These are phyloP conservation scores for Volvariella surrecta DNA, from an alignment of 1,284 basidiomycete genomes.

Conservation along the genomic window DNA sequence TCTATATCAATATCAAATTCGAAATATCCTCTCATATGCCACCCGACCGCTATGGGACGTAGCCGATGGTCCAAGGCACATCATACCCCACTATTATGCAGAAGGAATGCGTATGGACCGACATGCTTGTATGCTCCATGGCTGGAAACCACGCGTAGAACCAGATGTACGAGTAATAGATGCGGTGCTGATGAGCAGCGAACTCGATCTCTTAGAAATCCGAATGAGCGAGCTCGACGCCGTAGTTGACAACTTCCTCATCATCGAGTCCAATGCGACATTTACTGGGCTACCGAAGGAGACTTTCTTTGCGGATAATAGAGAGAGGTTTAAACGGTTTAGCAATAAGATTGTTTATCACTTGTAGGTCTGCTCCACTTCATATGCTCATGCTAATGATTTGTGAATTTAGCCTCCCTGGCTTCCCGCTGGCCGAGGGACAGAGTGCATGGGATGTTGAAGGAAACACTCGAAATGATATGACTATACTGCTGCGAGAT, in stretches of 20 bases:
- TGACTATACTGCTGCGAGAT: conserved; percentile 34
- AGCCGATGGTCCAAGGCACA: conserved; percentile 35
- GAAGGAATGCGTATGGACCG: conserved; percentile 39
- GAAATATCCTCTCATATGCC: conserved; percentile 47
- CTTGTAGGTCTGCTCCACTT: conserved; percentile 24
- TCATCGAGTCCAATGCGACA: conserved; percentile 58
- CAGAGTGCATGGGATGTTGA: conserved; percentile 36
- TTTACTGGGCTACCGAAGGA: conserved; percentile 56
- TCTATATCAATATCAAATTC: conserved; percentile 35
- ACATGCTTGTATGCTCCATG: conserved; percentile 44
- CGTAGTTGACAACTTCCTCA: conserved; percentile 56
- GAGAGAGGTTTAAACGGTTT: conserved; percentile 41
- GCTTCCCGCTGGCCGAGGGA: conserved; percentile 24
- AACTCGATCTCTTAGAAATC: conserved; percentile 64
- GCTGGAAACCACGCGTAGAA: conserved; percentile 34
- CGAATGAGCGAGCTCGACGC: conserved; percentile 56
- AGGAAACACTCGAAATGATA: conserved; percentile 25
- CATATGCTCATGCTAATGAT: not conserved
- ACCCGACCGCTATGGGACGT: conserved; percentile 60
- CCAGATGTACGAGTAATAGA: conserved; percentile 34
- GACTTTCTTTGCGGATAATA: conserved; percentile 40
- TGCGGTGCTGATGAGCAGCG: conserved; percentile 54
- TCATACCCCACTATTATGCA: conserved; percentile 48
- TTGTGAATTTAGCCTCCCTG: conserved; percentile 24
- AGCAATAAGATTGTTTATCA: conserved; percentile 45